Evolutionary conservation across 768 basidiomycete species (phyloP).

Genomic region (Gelatoporia subvermispora): DNA sequence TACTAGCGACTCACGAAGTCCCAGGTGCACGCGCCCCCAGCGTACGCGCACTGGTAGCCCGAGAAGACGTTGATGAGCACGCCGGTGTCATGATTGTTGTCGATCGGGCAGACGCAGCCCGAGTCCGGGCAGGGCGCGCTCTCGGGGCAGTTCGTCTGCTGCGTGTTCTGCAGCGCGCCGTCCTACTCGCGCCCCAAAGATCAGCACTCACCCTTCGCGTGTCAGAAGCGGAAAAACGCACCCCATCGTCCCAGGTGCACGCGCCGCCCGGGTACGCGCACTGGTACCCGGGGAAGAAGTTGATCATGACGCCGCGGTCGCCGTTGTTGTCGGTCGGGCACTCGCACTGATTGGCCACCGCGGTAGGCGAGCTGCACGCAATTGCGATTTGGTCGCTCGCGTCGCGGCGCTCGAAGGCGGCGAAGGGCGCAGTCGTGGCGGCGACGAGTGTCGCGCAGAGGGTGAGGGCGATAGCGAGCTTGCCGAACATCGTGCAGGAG

Average conservation of each 20-base stretch:
- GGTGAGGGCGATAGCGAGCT: no score
- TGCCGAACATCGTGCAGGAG: no score
- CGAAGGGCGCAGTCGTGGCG: constrained; percentile 5
- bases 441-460: no score
- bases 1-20: constrained; percentile 4
- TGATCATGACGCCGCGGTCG: constrained; percentile 17
- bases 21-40: constrained; percentile 12
- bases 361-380: constrained; percentile 10
- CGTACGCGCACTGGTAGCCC: constrained; percentile 14
- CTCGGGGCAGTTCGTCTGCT: constrained; percentile 6
- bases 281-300: constrained; percentile 17
- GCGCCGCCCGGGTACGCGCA: constrained; percentile 16
- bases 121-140: constrained; percentile 1
- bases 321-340: constrained; percentile 15
- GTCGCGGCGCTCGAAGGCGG: not conserved
- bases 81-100: constrained; percentile 9
- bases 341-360: constrained; percentile 14
- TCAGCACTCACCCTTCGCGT: not conserved
- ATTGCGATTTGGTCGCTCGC: constrained; percentile 14
- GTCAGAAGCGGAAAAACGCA: not conserved
- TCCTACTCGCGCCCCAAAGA: not conserved
- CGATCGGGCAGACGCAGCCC: constrained; percentile 9
- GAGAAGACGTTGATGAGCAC: constrained; percentile 13
- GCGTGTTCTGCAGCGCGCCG: constrained; percentile 4
- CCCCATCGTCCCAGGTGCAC: constrained; percentile 18